These are phyloP conservation scores for Kwoniella shandongensis DNA, from an alignment of 768 basidiomycete genomes.

Conservation along the genomic window DNA sequence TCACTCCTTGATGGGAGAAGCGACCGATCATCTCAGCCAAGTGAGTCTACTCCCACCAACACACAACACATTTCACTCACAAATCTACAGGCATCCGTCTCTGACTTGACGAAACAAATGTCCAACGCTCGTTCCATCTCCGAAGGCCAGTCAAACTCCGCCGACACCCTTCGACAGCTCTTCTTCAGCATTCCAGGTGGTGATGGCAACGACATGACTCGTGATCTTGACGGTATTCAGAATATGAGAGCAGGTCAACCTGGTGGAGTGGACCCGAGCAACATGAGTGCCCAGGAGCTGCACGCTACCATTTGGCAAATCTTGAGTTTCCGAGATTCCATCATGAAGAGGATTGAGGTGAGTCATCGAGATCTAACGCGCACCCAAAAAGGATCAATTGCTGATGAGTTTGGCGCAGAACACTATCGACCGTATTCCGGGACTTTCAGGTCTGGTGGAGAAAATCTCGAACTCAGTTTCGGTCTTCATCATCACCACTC, in stretches of 20 bases:
- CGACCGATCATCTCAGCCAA: constrained; percentile 60
- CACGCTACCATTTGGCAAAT: constrained; percentile 82
- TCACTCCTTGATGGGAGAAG: constrained; percentile 55
- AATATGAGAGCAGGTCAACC: constrained; percentile 60
- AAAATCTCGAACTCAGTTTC: constrained; percentile 71
- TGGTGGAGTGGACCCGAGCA: constrained; percentile 69
- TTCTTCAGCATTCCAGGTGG: constrained; percentile 47
- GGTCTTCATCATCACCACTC: constrained; percentile 74
- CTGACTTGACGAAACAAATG: constrained; percentile 78
- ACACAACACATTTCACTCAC: not conserved
- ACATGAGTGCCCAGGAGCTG: constrained; percentile 86
- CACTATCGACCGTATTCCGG: constrained; percentile 73
- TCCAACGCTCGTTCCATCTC: constrained; percentile 66
- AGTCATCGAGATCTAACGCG: constrained; percentile 7
- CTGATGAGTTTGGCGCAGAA: constrained; percentile 24
- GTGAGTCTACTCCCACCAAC: constrained; percentile 10
- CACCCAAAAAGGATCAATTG: not conserved
- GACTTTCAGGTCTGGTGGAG: constrained; percentile 67
- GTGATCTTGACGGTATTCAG: constrained; percentile 74
- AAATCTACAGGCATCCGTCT: constrained; percentile 67
- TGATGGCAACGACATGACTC: constrained; percentile 60
- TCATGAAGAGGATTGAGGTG: constrained; percentile 70
- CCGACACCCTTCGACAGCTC: constrained; percentile 35
- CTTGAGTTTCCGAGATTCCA: constrained; percentile 76
- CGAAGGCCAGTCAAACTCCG: constrained; percentile 35